A percentile compares a stretch with the other conserved stretches of the same genome.
phyloP scores from a whole-genome alignment of 2,329 filamentous ascomycete genomes.

The Aschersonia sp. region DNA sequence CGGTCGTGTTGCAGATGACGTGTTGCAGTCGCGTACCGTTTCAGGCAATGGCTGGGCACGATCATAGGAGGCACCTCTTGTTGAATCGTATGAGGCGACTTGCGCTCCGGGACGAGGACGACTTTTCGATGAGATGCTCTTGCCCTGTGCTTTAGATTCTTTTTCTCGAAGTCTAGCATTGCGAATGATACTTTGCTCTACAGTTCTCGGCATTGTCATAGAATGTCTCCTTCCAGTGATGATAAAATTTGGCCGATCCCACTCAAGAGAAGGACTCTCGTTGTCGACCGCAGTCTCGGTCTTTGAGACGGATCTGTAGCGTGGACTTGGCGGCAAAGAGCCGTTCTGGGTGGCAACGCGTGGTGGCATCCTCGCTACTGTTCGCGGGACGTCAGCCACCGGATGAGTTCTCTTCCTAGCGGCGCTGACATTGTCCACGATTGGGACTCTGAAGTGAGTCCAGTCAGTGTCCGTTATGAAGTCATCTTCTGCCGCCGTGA shows the following conservation, averaged over 20 bases:
- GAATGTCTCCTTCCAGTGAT: constrained; percentile 5
- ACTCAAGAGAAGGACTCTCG: not conserved
- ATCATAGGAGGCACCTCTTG: not conserved
- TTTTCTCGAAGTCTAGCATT: not conserved
- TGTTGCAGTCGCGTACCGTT: not conserved
- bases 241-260: constrained; percentile 4
- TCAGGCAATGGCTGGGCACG: not conserved
- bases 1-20: not conserved
- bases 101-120: too few relatives aligned
- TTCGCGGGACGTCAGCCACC: not conserved
- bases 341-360: not conserved
- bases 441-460: constrained; percentile 9
- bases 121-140: too few relatives aligned
- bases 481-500: constrained; percentile 8
- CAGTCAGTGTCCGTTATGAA: constrained; percentile 11
- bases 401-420: not conserved
- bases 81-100: not conserved
- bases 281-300: not conserved
- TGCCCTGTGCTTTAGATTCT: not conserved
- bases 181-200: not conserved
- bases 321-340: constrained; percentile 4
- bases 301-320: not conserved
- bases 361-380: not conserved
- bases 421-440: constrained; percentile 1
- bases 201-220: constrained; percentile 4